Percentiles rank a stretch among this genome's conserved stretches.
Conservation (phyloP, 2,329 filamentous ascomycete genomes). For the Hymenoscyphus repandus region DNA sequence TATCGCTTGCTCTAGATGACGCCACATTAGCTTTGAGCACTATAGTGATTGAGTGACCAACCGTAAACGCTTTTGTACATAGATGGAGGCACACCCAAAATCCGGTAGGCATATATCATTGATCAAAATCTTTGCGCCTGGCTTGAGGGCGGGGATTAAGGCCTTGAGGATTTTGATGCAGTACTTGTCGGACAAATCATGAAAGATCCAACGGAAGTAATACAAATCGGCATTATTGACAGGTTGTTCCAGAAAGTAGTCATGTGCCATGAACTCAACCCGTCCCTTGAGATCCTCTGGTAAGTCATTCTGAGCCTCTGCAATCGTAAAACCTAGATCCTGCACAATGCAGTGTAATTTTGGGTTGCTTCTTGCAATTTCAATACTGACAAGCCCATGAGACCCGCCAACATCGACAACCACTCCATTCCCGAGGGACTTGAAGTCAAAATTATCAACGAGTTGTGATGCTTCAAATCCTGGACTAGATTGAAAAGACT, state of each 20-base stretch:
- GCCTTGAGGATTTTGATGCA: slow-evolving; percentile 32
- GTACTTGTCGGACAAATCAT: slow-evolving; percentile 42
- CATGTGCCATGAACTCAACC: slow-evolving; percentile 34
- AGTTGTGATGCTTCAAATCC: background rate
- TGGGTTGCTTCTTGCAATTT: slow-evolving; percentile 17
- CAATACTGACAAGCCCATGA: slow-evolving; percentile 20
- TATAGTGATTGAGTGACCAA: background rate
- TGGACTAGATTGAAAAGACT: background rate
- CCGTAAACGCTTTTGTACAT: background rate
- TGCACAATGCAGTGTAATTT: slow-evolving; percentile 24
- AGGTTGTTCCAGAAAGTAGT: slow-evolving; percentile 42
- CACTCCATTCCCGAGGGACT: background rate
- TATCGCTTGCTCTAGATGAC: background rate
- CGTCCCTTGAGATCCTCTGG: slow-evolving; percentile 14
- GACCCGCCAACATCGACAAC: slow-evolving; percentile 22
- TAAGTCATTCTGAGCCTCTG: slow-evolving; percentile 24
- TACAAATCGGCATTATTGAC: slow-evolving; percentile 38
- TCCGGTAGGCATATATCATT: background rate
- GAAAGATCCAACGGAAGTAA: slow-evolving; percentile 41
- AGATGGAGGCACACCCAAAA: background rate
- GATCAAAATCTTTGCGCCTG: slow-evolving; percentile 34
- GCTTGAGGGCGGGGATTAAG: slow-evolving; percentile 37
- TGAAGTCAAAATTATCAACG: background rate
- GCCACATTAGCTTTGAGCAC: background rate
- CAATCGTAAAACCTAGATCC: slow-evolving; percentile 34